Evolutionary conservation across 2,329 filamentous ascomycete genomes (phyloP), one percentile per base, ranked within the genome.

Genomic region (Colletotrichum viniferum): DNA sequence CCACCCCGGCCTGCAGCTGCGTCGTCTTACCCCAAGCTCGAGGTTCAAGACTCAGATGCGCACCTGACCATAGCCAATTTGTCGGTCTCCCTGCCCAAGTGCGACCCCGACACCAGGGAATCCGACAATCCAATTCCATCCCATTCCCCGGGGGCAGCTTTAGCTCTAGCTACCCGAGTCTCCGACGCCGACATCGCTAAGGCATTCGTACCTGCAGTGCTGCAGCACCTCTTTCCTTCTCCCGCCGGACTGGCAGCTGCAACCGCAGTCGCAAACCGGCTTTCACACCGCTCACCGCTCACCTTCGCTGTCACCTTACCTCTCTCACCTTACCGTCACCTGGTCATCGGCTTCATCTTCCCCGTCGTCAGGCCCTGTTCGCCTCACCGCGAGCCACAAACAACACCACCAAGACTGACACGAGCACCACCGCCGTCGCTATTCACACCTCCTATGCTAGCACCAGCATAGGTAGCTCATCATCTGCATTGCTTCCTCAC

Each of bases 141-240:
- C 21, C 43, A 48, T 48, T 32, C 16, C 56, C 65, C 61, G 9
- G 61, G 32, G 36, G 26, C 62, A 55, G n/a, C 18, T 52, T 7
- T 24, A 26, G 21, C 34, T 63, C 13, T 26, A 34, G 56, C 30
- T 60, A 73, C 63, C 63, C 69, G 73, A 76, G 43, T 69, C 34
- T 73, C 73, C 71, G 67, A 74, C 67, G 58, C 69, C 73, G 70
- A 76, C 64, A 76, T 69, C 73, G 73, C 69, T 73, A 38, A 18
- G 36, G 36, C 4, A 38, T 18, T 38, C 36, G 36, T 38, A 38
- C 36, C 36, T 38, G 36, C 36, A 18, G 36, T 38, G 16, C 36
- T 61, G 30, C 34, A 68, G 21, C 32, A 30, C 21, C 21, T 21
- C n/a, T 8, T 26, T 28, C 48, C 48, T 26, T 9, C 13, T 64